A percentile compares a stretch with the other conserved stretches of the same genome.
Conservation (phyloP, 495 filamentous ascomycete genomes). For the Astrothelium macrocarpum region DNA sequence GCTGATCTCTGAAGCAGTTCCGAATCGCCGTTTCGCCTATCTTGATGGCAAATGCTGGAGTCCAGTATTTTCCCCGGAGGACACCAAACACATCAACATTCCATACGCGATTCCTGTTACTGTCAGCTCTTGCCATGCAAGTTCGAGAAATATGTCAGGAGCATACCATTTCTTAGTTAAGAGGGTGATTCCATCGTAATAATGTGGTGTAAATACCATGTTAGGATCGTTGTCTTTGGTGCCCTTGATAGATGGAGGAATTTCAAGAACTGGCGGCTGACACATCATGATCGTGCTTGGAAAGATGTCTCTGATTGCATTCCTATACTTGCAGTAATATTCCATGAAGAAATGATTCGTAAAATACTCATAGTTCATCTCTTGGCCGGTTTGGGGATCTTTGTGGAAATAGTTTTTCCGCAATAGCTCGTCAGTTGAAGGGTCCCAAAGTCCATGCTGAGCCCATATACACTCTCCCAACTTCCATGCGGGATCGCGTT, state of each 20-base stretch:
- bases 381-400: conserved; percentile 57
- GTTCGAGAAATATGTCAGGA: not conserved
- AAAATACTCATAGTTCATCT: conserved; percentile 70
- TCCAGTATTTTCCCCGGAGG: conserved; percentile 76
- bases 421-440: conserved; percentile 61
- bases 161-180: conserved; percentile 91
- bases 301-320: conserved; percentile 64
- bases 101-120: conserved; percentile 70
- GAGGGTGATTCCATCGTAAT: conserved; percentile 90
- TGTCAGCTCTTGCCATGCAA: conserved; percentile 12
- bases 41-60: conserved; percentile 82
- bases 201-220: conserved; percentile 89
- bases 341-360: conserved; percentile 84
- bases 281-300: conserved; percentile 78
- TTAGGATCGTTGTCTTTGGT: conserved; percentile 80
- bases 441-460: conserved; percentile 94
- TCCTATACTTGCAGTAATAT: conserved; percentile 66
- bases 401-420: conserved; percentile 83
- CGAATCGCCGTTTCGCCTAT: conserved; percentile 91
- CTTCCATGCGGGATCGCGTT: conserved; percentile 78
- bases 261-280: conserved; percentile 83
- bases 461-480: conserved; percentile 93
- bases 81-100: conserved; percentile 94
- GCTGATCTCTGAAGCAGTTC: conserved; percentile 86
- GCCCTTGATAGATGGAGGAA: conserved; percentile 80